Evolutionary conservation across 352 stramenopile genomes (phyloP).

Genomic region (Phytopythium aichiense): DNA sequence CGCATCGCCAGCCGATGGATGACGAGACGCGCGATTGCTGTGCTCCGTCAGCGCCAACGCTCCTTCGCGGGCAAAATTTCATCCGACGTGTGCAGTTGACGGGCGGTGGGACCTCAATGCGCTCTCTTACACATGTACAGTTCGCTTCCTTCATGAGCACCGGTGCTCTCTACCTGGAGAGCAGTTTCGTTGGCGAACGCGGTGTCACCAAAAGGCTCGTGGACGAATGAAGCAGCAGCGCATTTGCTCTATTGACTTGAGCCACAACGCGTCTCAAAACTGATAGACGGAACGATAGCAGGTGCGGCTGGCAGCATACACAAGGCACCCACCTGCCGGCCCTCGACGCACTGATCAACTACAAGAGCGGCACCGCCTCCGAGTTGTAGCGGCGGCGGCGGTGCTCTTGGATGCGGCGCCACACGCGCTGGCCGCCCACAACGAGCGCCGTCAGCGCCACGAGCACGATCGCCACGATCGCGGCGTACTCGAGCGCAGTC

Average conservation of each 20-base stretch:
- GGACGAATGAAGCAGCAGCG: too few species aligned
- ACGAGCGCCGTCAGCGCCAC: neutral
- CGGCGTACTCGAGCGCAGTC: conserved; percentile 1
- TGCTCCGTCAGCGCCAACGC: neutral
- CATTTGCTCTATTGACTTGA: too few species aligned
- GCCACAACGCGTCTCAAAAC: neutral
- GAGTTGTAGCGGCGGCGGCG: conserved; percentile 2
- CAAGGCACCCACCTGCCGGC: too few species aligned
- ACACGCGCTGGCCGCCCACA: neutral
- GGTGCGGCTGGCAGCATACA: too few species aligned
- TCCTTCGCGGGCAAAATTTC: neutral
- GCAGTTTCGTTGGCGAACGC: too few species aligned
- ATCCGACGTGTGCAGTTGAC: too few species aligned
- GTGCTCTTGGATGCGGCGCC: conserved; percentile 1
- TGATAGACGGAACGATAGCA: too few species aligned
- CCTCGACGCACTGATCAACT: neutral
- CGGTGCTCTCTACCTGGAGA: too few species aligned
- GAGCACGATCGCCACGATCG: neutral
- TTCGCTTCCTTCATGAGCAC: too few species aligned
- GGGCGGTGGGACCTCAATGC: too few species aligned
- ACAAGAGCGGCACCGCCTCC: conserved; percentile 1
- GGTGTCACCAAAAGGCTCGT: too few species aligned
- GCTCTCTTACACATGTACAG: too few species aligned
- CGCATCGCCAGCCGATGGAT: neutral
- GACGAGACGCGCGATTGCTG: neutral